Evolutionary conservation across 2,329 filamentous ascomycete species (phyloP).

Genomic region (Rutstroemia sp.): DNA sequence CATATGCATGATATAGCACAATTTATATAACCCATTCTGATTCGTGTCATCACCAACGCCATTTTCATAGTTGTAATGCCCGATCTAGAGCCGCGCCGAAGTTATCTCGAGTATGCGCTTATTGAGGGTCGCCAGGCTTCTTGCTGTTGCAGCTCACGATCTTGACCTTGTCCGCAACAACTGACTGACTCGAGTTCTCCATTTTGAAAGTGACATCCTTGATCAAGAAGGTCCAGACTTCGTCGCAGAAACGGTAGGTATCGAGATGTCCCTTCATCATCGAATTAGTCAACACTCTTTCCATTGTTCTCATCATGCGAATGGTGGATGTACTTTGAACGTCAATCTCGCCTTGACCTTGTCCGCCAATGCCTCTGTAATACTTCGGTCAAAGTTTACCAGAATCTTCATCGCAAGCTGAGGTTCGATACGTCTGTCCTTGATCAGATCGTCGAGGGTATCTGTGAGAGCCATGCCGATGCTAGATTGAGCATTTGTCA

Average conservation of each 20-base stretch:
- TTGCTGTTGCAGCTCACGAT: slow-evolving; percentile 98
- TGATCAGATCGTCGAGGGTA: slow-evolving; percentile 94
- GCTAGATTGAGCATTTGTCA: slow-evolving; percentile 42
- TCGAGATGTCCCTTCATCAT: slow-evolving; percentile 76
- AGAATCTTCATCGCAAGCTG: slow-evolving; percentile 99
- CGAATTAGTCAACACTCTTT: slow-evolving; percentile 16
- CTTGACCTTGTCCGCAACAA: slow-evolving; percentile 89
- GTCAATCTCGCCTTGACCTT: slow-evolving; percentile 85
- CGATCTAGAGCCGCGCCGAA: no score
- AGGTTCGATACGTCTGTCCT: slow-evolving; percentile 88
- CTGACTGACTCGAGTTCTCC: slow-evolving; percentile 62
- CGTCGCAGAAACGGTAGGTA: slow-evolving; percentile 98
- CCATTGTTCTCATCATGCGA: background rate
- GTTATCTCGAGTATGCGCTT: background rate
- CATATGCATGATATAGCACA: background rate
- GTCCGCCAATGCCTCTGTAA: slow-evolving; percentile 84
- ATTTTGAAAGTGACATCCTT: slow-evolving; percentile 99
- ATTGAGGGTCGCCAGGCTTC: slow-evolving; percentile 52
- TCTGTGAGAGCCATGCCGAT: slow-evolving; percentile 91
- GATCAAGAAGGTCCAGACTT: slow-evolving; percentile 99
- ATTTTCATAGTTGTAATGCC: background rate
- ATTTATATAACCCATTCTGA: background rate
- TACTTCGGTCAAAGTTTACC: slow-evolving; percentile 86
- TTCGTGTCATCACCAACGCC: background rate
- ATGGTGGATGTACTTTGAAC: slow-evolving; percentile 73